phyloP scores from a whole-genome alignment of 2,329 filamentous ascomycete species.

The Pyrenochaeta sp. region DNA sequence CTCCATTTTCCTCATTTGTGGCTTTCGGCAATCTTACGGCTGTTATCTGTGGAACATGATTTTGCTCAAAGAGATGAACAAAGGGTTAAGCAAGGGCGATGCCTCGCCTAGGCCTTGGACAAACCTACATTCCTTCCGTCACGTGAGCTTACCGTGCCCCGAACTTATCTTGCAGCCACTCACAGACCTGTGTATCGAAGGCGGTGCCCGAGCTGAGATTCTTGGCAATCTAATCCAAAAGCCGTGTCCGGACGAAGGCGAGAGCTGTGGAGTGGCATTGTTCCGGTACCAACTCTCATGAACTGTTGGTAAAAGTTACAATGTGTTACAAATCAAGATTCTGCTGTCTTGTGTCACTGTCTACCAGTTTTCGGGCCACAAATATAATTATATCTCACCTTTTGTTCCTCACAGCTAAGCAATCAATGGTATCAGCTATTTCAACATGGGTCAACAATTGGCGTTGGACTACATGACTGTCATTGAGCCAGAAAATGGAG shows the following conservation, averaged over 20 bases:
- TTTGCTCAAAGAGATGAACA: neutral
- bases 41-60: neutral
- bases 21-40: neutral
- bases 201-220: neutral
- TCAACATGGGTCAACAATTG: neutral
- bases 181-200: neutral
- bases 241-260: neutral
- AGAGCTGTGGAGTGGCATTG: neutral
- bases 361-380: too few relatives aligned
- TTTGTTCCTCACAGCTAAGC: too few relatives aligned
- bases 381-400: too few relatives aligned
- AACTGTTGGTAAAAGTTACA: neutral
- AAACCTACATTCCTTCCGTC: neutral
- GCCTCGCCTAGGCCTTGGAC: constrained; percentile 1
- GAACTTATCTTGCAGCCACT: neutral
- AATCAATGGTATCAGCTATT: neutral
- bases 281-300: neutral
- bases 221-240: neutral
- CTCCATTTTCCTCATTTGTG: neutral
- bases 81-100: too few relatives aligned
- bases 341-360: neutral
- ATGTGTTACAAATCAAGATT: neutral
- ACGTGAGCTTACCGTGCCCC: neutral
- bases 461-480: neutral
- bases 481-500: neutral